Conservation (phyloP, 2,329 filamentous ascomycete genomes). For the Botrytis pseudocinerea region DNA sequence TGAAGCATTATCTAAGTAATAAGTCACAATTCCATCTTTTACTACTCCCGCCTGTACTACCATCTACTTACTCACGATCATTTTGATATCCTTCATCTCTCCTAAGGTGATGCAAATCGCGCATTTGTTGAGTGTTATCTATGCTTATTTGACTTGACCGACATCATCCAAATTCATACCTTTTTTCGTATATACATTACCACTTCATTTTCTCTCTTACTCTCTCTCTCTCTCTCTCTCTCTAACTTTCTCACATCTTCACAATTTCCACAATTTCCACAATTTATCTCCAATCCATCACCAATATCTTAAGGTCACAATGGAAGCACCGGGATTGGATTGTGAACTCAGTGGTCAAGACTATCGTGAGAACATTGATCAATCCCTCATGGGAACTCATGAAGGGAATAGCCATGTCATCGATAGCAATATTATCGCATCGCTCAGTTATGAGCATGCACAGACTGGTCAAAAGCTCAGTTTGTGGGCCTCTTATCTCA, state of each 20-base stretch:
- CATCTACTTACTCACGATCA: background rate
- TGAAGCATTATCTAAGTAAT: background rate
- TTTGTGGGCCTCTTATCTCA: background rate
- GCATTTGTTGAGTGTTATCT: background rate
- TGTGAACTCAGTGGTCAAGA: background rate
- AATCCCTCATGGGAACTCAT: background rate
- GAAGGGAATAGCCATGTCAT: background rate
- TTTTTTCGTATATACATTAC: too few relatives aligned
- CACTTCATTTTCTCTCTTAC: background rate
- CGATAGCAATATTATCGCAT: background rate
- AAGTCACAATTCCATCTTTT: background rate
- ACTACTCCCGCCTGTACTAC: background rate
- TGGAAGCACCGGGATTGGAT: background rate
- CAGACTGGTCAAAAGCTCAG: constrained; percentile 15
- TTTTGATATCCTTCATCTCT: background rate
- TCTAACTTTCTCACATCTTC: background rate
- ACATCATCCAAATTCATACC: background rate
- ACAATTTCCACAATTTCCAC: background rate
- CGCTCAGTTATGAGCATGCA: constrained; percentile 12
- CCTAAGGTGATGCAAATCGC: background rate
- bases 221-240: background rate
- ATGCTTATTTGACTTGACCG: background rate
- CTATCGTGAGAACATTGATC: background rate
- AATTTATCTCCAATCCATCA: background rate
- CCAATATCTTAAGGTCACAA: background rate